These are phyloP conservation scores for Chrysochromulina parva DNA, from an alignment of 78 protist genomes.

Conservation along the genomic window DNA sequence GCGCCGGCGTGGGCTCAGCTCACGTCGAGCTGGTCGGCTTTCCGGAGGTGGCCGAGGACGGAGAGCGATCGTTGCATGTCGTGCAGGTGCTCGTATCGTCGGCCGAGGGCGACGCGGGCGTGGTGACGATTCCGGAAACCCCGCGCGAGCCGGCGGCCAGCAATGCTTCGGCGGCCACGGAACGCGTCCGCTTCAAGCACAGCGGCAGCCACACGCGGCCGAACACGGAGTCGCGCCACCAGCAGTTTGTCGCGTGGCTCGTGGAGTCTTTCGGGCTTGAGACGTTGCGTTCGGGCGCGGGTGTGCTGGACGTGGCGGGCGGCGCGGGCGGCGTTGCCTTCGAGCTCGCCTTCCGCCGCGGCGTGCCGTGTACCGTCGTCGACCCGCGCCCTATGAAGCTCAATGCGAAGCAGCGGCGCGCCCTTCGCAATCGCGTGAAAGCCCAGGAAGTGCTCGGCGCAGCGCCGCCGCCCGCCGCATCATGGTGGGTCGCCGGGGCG, in stretches of 20 bases:
- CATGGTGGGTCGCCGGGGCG: no score
- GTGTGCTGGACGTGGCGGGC: slow-evolving; percentile 55
- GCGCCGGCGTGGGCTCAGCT: no score
- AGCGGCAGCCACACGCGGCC: neutral
- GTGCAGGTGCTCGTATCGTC: no score
- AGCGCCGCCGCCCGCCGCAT: no score
- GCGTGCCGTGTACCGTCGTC: neutral
- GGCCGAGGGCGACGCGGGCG: no score
- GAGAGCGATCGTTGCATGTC: no score
- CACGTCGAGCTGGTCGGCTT: no score
- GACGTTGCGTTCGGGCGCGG: neutral
- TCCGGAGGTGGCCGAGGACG: no score
- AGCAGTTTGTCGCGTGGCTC: neutral
- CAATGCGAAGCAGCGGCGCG: neutral
- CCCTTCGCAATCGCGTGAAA: neutral
- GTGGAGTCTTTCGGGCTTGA: neutral
- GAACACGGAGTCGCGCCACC: neutral
- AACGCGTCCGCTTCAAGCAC: neutral
- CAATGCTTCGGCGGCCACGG: no score
- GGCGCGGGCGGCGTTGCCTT: slow-evolving; percentile 29
- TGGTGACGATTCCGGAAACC: no score
- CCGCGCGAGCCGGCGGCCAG: no score
- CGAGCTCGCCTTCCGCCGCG: neutral
- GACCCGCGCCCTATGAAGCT: neutral
- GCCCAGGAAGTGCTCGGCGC: neutral